Percentiles rank a stretch among this genome's conserved stretches.
These are phyloP conservation scores for Camelina hispida DNA, from an alignment of 345 rosid species.

Conservation along the genomic window DNA sequence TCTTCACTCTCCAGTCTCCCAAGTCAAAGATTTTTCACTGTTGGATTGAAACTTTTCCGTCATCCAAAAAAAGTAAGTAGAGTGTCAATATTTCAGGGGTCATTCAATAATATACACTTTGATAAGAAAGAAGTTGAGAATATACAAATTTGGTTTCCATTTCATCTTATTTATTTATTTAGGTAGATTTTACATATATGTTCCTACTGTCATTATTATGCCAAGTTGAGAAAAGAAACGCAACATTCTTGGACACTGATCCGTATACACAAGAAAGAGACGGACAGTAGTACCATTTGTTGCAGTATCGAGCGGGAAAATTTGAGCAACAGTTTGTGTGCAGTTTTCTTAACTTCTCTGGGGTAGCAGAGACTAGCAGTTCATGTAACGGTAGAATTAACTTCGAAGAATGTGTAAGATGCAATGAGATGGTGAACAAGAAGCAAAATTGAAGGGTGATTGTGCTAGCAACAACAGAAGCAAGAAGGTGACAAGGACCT, in stretches of 20 bases:
- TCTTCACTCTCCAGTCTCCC: neutral
- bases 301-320: no score
- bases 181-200: neutral
- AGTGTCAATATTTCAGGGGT: neutral
- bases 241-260: no score
- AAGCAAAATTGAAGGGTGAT: conserved; percentile 23
- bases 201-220: no score
- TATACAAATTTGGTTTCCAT: neutral
- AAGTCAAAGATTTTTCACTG: neutral
- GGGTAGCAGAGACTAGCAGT: conserved; percentile 3
- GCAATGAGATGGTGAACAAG: no score
- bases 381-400: conserved; percentile 25
- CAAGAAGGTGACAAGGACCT: conserved; percentile 48
- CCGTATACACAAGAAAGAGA: no score
- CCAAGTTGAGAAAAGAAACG: no score
- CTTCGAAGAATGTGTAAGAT: no score
- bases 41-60: neutral
- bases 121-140: neutral
- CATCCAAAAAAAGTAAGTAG: neutral
- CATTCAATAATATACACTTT: neutral
- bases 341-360: conserved; percentile 11
- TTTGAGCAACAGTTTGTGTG: neutral
- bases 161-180: no score
- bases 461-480: conserved; percentile 35
- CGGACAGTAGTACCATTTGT: no score